Evolutionary conservation across 1,139 yeast species (phyloP), one percentile per base, ranked within the genome.

Genomic region (Hyphopichia khmerensis): DNA sequence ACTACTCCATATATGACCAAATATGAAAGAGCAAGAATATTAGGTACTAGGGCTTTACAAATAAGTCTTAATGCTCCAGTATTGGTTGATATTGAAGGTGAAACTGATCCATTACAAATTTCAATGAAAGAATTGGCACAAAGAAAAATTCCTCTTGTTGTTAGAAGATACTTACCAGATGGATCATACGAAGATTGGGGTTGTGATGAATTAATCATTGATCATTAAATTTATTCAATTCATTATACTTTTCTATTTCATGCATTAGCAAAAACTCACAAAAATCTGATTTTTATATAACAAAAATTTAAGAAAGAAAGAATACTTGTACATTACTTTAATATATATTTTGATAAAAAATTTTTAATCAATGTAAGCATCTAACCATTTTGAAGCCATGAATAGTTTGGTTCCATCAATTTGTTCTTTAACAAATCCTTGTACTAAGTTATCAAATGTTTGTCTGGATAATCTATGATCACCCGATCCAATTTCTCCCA

Each of bases 1-100:
- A 93, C 99, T 18, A 93, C 99, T 11, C 99, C 99, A 41, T 93
- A 93, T 63, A 90, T 93, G 98, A 93, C 99, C 46, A 93, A 93
- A 62, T 93, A 93, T 64, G 99, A 93, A 72, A 81, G 97, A 56
- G 99, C 99, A 9, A 81, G 99, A 69, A 89, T 93, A 47, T 77
- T 93, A 56, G 99, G 99, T 29, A 93, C 99, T 10, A 80, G 99
- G 56, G 98, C 99, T 1, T 72, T 93, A 51, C 99, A 93, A 67
- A 93, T 93, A 54, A 87, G 96, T 29, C 87, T 93, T 86, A 93
- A 93, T 62, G 99, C 99, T 1, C 99, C 99, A 2, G 99, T 93
- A 4, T 79, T 93, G 61, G 99, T 95, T 36, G 99, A 95, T 57
- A 80, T 93, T 48, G 99, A 93, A 69, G 99, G 99, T 58, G 99